Percentiles rank a stretch among this genome's conserved stretches.
phyloP scores from a whole-genome alignment of 2,329 filamentous ascomycete species.

The Penicillium paneum region DNA sequence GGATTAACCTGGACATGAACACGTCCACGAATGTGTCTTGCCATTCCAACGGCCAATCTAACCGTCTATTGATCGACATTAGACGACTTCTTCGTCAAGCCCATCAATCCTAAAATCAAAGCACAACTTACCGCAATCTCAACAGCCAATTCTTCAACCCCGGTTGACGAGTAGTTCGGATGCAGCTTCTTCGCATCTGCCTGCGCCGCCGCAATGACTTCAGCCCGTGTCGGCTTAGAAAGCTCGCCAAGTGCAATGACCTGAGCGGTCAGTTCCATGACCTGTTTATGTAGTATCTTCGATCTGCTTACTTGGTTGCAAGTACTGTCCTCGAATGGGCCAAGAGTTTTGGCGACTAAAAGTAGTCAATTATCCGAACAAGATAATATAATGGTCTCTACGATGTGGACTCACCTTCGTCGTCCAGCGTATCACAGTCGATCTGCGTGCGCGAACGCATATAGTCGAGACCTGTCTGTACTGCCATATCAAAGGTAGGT shows the following conservation, averaged over 20 bases:
- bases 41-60: slow-evolving; percentile 52
- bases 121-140: slow-evolving; percentile 51
- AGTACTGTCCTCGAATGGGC: slow-evolving; percentile 53
- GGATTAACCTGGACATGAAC: slow-evolving; percentile 62
- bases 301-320: slow-evolving; percentile 49
- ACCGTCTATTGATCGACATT: slow-evolving; percentile 48
- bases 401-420: slow-evolving; percentile 38
- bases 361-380: neutral
- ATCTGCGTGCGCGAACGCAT: slow-evolving; percentile 47
- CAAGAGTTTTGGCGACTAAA: slow-evolving; percentile 46
- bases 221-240: slow-evolving; percentile 39
- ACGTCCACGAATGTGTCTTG: slow-evolving; percentile 49
- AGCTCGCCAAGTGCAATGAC: slow-evolving; percentile 53
- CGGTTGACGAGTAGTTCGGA: slow-evolving; percentile 39
- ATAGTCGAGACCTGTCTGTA: slow-evolving; percentile 38
- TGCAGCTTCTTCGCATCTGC: slow-evolving; percentile 36
- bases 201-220: slow-evolving; percentile 20
- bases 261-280: slow-evolving; percentile 17
- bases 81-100: neutral
- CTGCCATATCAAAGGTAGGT: slow-evolving; percentile 16
- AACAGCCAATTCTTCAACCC: slow-evolving; percentile 51
- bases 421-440: slow-evolving; percentile 54
- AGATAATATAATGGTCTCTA: neutral
- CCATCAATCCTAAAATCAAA: neutral
- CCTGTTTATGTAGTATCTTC: too few species aligned